These are phyloP conservation scores for Centrapalus pauciflorus DNA, from an alignment of 129 eudicot genomes.

Conservation along the genomic window DNA sequence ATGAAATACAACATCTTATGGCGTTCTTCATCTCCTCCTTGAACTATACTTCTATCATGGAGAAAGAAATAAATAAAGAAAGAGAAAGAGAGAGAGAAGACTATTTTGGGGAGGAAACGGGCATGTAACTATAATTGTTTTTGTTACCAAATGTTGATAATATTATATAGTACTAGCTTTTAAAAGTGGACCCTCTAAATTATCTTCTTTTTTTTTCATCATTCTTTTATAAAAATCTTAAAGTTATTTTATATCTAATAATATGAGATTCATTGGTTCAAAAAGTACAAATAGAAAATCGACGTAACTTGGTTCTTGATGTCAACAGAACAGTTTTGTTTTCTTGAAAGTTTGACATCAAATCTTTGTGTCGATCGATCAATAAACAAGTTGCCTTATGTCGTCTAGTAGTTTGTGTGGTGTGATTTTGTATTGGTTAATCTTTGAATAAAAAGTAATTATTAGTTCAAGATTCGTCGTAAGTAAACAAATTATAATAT, in stretches of 20 bases:
- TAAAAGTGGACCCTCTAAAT: slow-evolving; percentile 21
- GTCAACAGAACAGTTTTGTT: neutral
- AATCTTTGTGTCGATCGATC: slow-evolving; percentile 1
- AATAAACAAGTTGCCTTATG: neutral
- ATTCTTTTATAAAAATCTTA: slow-evolving; percentile 9
- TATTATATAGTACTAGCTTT: slow-evolving; percentile 25
- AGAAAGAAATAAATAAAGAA: slow-evolving; percentile 21
- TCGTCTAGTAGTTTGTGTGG: too few species aligned
- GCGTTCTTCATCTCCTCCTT: slow-evolving; percentile 47
- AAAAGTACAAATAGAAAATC: slow-evolving; percentile 3
- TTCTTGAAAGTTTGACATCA: slow-evolving; percentile 12
- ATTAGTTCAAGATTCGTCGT: neutral
- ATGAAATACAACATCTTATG: slow-evolving; percentile 88
- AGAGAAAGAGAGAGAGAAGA: slow-evolving; percentile 16
- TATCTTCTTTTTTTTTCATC: slow-evolving; percentile 24
- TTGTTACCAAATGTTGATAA: slow-evolving; percentile 21
- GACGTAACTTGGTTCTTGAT: neutral
- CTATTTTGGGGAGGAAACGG: slow-evolving; percentile 12
- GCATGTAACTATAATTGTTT: slow-evolving; percentile 22
- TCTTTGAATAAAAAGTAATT: neutral
- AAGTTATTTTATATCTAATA: slow-evolving; percentile 7
- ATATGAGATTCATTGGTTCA: neutral
- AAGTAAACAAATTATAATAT: neutral
- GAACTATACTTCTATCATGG: slow-evolving; percentile 26
- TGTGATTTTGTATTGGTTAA: too few species aligned